Evolutionary conservation across 495 filamentous ascomycete species (phyloP).

Genomic region (Annulohypoxylon moriforme): DNA sequence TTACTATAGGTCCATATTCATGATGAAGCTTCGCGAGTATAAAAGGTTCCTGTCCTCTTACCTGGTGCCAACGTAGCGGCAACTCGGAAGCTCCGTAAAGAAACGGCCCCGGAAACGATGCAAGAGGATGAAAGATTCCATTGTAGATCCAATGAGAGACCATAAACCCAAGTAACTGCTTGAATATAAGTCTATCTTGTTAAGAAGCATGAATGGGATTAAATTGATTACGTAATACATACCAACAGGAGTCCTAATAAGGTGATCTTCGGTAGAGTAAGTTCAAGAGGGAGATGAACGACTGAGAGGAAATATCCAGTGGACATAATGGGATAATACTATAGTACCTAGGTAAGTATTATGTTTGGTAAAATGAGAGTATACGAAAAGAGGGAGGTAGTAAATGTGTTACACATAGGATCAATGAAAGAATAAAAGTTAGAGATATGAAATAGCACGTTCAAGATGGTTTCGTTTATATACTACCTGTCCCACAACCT

Average conservation of each 20-base stretch:
- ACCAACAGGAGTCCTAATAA: background rate
- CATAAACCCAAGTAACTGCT: background rate
- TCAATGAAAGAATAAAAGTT: too few species aligned
- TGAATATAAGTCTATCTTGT: background rate
- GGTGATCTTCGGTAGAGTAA: background rate
- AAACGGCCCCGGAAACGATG: background rate
- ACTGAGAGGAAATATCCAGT: background rate
- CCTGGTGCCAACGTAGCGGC: slow-evolving; percentile 8
- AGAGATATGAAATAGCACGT: too few species aligned
- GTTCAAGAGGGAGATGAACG: background rate
- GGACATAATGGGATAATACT: background rate
- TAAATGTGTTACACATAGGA: too few species aligned
- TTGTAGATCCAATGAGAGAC: background rate
- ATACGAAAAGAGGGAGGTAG: background rate
- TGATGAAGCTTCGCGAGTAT: slow-evolving; percentile 4
- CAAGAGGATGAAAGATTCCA: background rate
- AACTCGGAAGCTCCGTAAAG: background rate
- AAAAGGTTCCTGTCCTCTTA: background rate
- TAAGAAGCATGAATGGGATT: background rate
- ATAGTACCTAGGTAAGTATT: too few species aligned
- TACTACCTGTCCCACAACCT: too few species aligned
- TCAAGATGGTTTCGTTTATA: too few species aligned
- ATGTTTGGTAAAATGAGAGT: background rate
- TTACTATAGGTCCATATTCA: background rate
- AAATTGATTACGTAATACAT: background rate